Evolutionary conservation across 148 eudicot genomes (phyloP), one percentile per base, ranked within the genome.

Genomic region (Rhododendron henanense): DNA sequence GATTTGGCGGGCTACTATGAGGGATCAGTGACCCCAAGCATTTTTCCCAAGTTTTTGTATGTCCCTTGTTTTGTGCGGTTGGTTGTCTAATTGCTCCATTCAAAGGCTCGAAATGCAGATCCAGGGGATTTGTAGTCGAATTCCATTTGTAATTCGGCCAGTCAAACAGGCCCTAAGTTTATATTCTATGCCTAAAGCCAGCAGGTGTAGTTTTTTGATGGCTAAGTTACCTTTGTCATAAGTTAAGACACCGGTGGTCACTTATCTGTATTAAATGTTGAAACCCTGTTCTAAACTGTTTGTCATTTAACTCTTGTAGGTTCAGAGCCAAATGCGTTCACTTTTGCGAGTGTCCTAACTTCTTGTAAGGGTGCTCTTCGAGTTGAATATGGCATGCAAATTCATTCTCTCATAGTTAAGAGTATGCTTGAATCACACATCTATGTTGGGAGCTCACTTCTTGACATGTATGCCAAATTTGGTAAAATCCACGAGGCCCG

Each of bases 381-480:
- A 51, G 63, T 89, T 45, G 85, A 88, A 18, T 79, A 80, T 82
- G 99, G 99, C 84, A 95, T 86, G 85, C 99, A 96, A 85, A 90
- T 96, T 55, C 99, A 96, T 81, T 92, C 91, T 86, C 97, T 89
- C 73, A 57, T 90, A 85, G 86, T 92, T 33, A 96, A 88, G 88
- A 85, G 61, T 79, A 90, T 85, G 35, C 91, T 88, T 71, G 96
- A 94, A 81, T 90, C 93, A 85, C 94, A 96, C 87, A 87, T 93
- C 77, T 95, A 88, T 80, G 99, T 94, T 57, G 98, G 99, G 53
- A 94, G 99, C 91, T 96, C 99, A 69, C 96, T 96, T 84, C 98
- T 96, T 86, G 99, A 95, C 89, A 89, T 96, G 94, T 96, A 95
- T 90, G 96, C 96, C 84, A 95, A 95, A 90, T 91, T 94, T 25